These are phyloP conservation scores for Mortierella sp. DNA, from an alignment of 371 early-diverging fungal species.

Conservation along the genomic window DNA sequence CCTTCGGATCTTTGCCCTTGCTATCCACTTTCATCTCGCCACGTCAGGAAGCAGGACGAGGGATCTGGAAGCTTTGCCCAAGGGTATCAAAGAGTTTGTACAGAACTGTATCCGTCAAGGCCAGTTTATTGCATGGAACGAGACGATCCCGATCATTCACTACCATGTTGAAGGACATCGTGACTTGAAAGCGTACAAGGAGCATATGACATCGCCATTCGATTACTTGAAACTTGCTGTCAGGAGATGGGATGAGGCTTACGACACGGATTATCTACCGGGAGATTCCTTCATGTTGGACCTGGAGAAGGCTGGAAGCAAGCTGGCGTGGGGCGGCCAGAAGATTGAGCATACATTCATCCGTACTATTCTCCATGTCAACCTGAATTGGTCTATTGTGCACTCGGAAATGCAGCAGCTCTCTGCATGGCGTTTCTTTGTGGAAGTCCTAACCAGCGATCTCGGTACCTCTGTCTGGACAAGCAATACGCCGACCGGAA, in stretches of 20 bases:
- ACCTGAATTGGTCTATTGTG: constrained; percentile 50
- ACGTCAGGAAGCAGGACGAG: constrained; percentile 5
- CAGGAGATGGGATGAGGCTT: constrained; percentile 43
- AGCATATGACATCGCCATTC: constrained; percentile 16
- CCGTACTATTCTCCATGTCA: constrained; percentile 35
- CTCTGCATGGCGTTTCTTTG: constrained; percentile 52
- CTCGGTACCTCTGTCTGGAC: constrained; percentile 34
- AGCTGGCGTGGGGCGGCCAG: constrained; percentile 33
- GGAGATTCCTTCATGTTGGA: constrained; percentile 51
- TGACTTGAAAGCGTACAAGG: constrained; percentile 22
- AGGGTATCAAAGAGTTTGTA: constrained; percentile 35
- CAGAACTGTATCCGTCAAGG: constrained; percentile 13
- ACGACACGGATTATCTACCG: constrained; percentile 36
- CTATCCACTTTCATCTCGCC: constrained; percentile 34
- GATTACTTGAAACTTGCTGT: constrained; percentile 41
- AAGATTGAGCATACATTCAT: constrained; percentile 26
- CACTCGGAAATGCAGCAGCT: constrained; percentile 47
- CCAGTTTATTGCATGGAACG: constrained; percentile 37
- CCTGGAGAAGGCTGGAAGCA: constrained; percentile 26
- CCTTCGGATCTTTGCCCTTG: constrained; percentile 40
- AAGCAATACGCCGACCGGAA: constrained; percentile 7
- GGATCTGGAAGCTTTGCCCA: constrained; percentile 28
- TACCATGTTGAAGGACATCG: constrained; percentile 34
- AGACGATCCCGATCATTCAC: constrained; percentile 41
- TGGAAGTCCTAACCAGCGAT: constrained; percentile 30